phyloP scores from a whole-genome alignment of 148 eudicot genomes.

The Amaranthus cruentus region DNA sequence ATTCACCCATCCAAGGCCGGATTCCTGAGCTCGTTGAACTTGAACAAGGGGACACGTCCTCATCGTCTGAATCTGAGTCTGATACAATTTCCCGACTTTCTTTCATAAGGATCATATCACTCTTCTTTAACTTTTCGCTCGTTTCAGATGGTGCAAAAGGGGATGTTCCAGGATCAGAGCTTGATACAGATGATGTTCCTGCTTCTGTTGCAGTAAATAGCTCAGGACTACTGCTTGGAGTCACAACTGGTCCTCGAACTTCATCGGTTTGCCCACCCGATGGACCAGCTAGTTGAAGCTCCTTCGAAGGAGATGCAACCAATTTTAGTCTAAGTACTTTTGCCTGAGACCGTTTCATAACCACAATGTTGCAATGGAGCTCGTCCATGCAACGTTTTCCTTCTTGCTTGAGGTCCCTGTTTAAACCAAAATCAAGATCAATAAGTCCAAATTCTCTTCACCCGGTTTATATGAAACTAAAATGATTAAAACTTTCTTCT shows the following conservation, averaged over 20 bases:
- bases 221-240: constrained; percentile 93
- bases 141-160: constrained; percentile 49
- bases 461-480: no score
- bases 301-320: constrained; percentile 61
- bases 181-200: constrained; percentile 87
- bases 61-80: constrained; percentile 67
- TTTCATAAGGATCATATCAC: constrained; percentile 31
- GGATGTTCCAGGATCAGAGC: constrained; percentile 79
- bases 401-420: constrained; percentile 80
- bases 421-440: constrained; percentile 16
- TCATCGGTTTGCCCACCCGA: constrained; percentile 31
- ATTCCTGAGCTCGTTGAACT: constrained; percentile 68
- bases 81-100: constrained; percentile 40
- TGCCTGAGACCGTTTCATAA: constrained; percentile 71
- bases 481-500: no score
- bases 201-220: constrained; percentile 76
- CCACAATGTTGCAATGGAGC: constrained; percentile 86
- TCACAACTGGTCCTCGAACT: constrained; percentile 63
- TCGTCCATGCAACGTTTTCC: constrained; percentile 89
- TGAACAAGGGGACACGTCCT: constrained; percentile 53
- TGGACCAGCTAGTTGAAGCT: constrained; percentile 37
- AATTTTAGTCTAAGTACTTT: constrained; percentile 77
- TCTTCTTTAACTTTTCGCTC: constrained; percentile 44
- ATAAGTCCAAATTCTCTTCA: not conserved
- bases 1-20: constrained; percentile 74